phyloP scores from a whole-genome alignment of 495 filamentous ascomycete species.

The Aspergillus taichungensis region DNA sequence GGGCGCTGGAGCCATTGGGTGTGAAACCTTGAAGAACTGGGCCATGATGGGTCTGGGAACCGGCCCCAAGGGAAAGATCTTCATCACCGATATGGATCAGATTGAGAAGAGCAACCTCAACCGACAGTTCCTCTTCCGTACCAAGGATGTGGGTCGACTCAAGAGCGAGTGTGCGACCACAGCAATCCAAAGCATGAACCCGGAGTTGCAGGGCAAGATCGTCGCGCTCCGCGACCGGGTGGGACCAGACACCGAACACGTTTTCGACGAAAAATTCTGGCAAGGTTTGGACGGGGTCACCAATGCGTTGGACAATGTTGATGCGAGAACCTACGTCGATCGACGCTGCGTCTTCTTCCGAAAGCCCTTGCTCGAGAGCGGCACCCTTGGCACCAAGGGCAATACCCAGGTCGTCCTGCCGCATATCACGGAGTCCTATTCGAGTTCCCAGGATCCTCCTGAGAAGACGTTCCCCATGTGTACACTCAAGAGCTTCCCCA shows the following conservation, averaged over 20 bases:
- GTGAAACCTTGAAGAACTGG: conserved; percentile 99
- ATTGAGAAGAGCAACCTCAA: conserved; percentile 99
- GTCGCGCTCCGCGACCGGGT: conserved; percentile 80
- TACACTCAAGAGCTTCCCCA: conserved; percentile 94
- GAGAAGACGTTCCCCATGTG: conserved; percentile 99
- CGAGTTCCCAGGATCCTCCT: conserved; percentile 94
- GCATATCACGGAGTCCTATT: conserved; percentile 89
- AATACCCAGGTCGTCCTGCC: conserved; percentile 96
- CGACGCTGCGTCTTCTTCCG: conserved; percentile 97
- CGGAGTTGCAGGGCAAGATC: conserved; percentile 79
- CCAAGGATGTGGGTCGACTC: conserved; percentile 88
- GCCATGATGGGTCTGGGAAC: conserved; percentile 94
- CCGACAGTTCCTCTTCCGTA: conserved; percentile 91
- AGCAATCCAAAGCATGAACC: conserved; percentile 91
- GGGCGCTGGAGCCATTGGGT: conserved; percentile 94
- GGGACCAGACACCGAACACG: conserved; percentile 81
- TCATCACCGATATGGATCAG: conserved; percentile 92
- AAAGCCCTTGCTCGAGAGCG: conserved; percentile 92
- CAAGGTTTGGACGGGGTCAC: conserved; percentile 81
- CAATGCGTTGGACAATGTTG: conserved; percentile 96
- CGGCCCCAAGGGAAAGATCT: conserved; percentile 81
- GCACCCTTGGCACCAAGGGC: conserved; percentile 95
- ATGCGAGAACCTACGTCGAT: conserved; percentile 95
- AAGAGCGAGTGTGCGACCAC: conserved; percentile 94
- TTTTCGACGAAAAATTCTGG: conserved; percentile 97